A percentile compares a stretch with the other conserved stretches of the same genome.
phyloP scores from a whole-genome alignment of 1,284 basidiomycete genomes.

The Cryptococcus hybrid region DNA sequence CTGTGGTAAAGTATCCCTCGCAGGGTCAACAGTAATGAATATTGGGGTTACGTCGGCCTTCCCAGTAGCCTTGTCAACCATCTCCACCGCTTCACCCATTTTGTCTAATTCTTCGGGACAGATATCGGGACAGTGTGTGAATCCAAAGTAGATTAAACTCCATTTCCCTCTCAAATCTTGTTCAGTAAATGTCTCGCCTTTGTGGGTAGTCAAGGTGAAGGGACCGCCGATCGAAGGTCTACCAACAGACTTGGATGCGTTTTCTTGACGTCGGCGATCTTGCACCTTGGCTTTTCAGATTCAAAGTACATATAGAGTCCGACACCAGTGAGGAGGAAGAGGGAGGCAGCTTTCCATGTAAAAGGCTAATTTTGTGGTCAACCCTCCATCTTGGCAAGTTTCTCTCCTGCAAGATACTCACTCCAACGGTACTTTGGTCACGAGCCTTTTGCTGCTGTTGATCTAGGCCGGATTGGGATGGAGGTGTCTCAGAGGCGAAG shows the following conservation, averaged over 20 bases:
- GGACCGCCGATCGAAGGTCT: conserved; percentile 83
- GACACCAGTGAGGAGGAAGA: conserved; percentile 79
- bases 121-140: conserved; percentile 97
- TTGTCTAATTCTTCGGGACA: conserved; percentile 99
- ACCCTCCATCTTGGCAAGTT: neutral
- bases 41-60: conserved; percentile 67
- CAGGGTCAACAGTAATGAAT: conserved; percentile 96
- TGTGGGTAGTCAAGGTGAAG: conserved; percentile 68
- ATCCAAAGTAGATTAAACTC: conserved; percentile 92
- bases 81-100: conserved; percentile 77
- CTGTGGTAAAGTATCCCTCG: conserved; percentile 70
- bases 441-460: conserved; percentile 10
- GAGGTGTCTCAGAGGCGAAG: conserved; percentile 6
- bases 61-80: conserved; percentile 64
- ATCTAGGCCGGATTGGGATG: conserved; percentile 2
- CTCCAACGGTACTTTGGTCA: conserved; percentile 22
- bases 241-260: conserved; percentile 57
- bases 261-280: conserved; percentile 70
- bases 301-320: conserved; percentile 88
- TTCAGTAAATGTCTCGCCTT: conserved; percentile 72
- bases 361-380: conserved; percentile 63
- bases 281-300: conserved; percentile 72
- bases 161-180: conserved; percentile 77
- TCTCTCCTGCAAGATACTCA: conserved; percentile 4
- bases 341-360: conserved; percentile 73